A percentile compares a stretch with the other conserved stretches of the same genome.
Conservation (phyloP, 1,284 basidiomycete genomes). For the Rhodotorula sp. region DNA sequence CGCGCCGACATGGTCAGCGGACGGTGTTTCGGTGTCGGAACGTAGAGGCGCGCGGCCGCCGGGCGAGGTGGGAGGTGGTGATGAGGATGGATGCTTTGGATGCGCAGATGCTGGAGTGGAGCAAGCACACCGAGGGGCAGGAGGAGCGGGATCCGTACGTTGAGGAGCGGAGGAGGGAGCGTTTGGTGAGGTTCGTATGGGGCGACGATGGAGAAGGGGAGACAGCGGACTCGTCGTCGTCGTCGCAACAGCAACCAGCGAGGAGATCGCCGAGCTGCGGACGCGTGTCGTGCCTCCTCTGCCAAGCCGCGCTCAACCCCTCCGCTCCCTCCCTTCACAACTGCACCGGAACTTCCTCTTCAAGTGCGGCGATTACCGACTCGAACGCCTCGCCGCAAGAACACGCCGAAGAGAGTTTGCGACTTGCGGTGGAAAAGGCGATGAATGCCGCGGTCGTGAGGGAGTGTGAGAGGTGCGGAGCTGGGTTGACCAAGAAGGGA, state of each 20-base stretch:
- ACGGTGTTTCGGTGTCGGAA: slow-evolving; percentile 16
- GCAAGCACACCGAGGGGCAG: too few relatives aligned
- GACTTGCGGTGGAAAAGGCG: slow-evolving; percentile 30
- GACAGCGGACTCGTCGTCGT: background rate
- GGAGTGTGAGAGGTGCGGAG: slow-evolving; percentile 25
- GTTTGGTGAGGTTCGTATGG: slow-evolving; percentile 14
- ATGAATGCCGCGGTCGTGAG: slow-evolving; percentile 26
- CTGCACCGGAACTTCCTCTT: background rate
- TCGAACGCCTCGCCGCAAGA: background rate
- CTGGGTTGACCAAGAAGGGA: slow-evolving; percentile 17
- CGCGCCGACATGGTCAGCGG: background rate
- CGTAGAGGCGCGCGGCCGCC: background rate
- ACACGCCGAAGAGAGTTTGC: slow-evolving; percentile 18
- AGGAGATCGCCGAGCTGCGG: slow-evolving; percentile 5
- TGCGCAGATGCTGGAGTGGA: background rate
- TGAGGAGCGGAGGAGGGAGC: slow-evolving; percentile 1
- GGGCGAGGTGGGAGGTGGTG: background rate
- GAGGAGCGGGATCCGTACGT: background rate
- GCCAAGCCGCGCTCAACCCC: slow-evolving; percentile 10
- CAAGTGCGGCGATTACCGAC: background rate
- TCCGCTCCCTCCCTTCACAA: slow-evolving; percentile 6
- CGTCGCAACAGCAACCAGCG: background rate
- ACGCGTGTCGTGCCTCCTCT: slow-evolving; percentile 16
- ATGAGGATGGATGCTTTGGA: background rate
- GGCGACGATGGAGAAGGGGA: background rate